Conservation (phyloP, 805 yeast genomes). For the Candida broadrunensis region DNA sequence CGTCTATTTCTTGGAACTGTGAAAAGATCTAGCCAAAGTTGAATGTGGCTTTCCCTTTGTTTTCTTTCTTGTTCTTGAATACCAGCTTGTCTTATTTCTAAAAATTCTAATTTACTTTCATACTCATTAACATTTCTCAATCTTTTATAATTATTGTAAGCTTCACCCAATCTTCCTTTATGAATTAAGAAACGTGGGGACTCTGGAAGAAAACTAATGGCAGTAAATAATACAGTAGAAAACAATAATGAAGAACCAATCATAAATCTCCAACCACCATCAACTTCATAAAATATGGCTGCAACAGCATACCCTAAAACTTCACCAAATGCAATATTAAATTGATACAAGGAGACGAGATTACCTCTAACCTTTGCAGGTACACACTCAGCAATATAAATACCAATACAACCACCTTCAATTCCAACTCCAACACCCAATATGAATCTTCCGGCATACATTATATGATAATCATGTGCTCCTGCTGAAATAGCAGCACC, state of each 20-base stretch:
- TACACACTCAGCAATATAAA: conserved; percentile 59
- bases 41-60: conserved; percentile 29
- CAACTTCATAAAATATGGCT: conserved; percentile 55
- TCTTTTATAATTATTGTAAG: conserved; percentile 54
- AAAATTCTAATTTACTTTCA: conserved; percentile 48
- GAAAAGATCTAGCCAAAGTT: conserved; percentile 50
- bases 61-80: conserved; percentile 42
- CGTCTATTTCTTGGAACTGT: conserved; percentile 58
- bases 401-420: conserved; percentile 64
- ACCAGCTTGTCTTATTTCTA: conserved; percentile 55
- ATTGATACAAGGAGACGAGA: conserved; percentile 60
- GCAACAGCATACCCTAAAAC: conserved; percentile 63
- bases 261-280: conserved; percentile 65
- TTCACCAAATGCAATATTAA: conserved; percentile 65
- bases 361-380: conserved; percentile 59
- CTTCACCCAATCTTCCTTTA: conserved; percentile 42
- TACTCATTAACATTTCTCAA: conserved; percentile 46
- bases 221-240: conserved; percentile 49
- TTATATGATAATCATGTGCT: conserved; percentile 29
- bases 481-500: conserved; percentile 60
- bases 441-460: conserved; percentile 54
- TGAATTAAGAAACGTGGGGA: conserved; percentile 45
- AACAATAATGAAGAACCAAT: conserved; percentile 61
- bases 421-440: conserved; percentile 66
- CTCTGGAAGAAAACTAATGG: conserved; percentile 53